Evolutionary conservation across 192 early-diverging fungal genomes (phyloP).

Genomic region (Coemansia furcata): DNA sequence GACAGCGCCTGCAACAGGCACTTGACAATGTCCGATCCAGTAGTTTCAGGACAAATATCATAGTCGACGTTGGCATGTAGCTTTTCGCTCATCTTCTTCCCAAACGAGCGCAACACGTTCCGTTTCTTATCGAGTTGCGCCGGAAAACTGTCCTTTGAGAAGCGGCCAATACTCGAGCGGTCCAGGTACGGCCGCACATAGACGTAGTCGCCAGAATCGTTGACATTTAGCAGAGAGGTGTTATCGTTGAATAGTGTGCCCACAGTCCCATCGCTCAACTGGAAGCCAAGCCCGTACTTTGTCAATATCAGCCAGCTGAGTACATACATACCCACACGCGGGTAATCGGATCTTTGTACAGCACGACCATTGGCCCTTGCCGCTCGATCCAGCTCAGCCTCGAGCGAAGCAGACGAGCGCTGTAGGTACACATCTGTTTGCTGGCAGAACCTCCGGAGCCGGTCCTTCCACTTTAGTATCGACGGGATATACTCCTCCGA

Average conservation of each 20-base stretch:
- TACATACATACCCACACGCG: constrained; percentile 65
- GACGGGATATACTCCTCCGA: constrained; percentile 46
- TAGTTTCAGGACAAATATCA: constrained; percentile 17
- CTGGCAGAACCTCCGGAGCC: constrained; percentile 28
- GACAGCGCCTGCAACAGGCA: constrained; percentile 41
- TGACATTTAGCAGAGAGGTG: constrained; percentile 59
- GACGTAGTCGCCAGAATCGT: constrained; percentile 19
- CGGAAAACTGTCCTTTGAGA: constrained; percentile 24
- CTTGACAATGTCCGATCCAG: constrained; percentile 8
- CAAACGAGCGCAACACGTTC: constrained; percentile 26
- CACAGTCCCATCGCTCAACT: constrained; percentile 76
- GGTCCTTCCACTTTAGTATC: constrained; percentile 37
- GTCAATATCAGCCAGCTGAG: constrained; percentile 82
- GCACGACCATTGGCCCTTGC: not conserved
- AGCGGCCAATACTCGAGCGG: constrained; percentile 41
- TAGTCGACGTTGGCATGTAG: constrained; percentile 28
- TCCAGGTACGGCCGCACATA: constrained; percentile 41
- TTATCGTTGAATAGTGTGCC: constrained; percentile 91
- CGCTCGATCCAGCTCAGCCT: constrained; percentile 16
- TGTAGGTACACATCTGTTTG: constrained; percentile 20
- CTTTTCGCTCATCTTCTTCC: constrained; percentile 24
- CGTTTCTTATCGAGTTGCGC: constrained; percentile 45
- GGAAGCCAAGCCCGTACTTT: constrained; percentile 89
- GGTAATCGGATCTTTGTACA: constrained; percentile 3
- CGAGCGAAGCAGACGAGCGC: constrained; percentile 22